Conservation (phyloP, 164 flowering plant species). For the Nelumbo lutea region DNA sequence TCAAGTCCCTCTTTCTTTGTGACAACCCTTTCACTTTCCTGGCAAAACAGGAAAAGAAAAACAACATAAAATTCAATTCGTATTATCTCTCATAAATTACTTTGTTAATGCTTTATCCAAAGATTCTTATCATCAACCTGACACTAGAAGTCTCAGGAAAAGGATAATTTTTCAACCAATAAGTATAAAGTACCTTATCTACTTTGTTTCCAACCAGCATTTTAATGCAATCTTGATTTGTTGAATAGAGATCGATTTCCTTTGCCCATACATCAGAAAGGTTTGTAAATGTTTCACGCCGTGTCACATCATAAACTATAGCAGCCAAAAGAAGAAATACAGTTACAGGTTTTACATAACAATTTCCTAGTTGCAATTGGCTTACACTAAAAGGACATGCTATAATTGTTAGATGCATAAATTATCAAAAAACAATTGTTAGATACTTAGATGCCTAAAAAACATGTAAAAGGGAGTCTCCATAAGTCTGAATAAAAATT, state of each 20-base stretch:
- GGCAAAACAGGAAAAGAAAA: slow-evolving; percentile 5
- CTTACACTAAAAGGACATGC: too few species aligned
- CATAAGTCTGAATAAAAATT: too few species aligned
- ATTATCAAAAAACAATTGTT: too few species aligned
- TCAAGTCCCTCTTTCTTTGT: slow-evolving; percentile 76
- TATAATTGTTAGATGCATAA: too few species aligned
- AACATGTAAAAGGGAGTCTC: too few species aligned
- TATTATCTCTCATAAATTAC: too few species aligned
- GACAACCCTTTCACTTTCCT: slow-evolving; percentile 81
- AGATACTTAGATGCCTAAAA: too few species aligned
- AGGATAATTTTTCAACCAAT: too few species aligned
- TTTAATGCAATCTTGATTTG: slow-evolving; percentile 87
- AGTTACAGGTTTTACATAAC: not conserved
- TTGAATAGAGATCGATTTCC: slow-evolving; percentile 74
- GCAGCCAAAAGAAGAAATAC: not conserved
- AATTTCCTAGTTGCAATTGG: not conserved
- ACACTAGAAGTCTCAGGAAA: not conserved
- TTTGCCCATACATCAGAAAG: slow-evolving; percentile 77
- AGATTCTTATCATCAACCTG: not conserved
- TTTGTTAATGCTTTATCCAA: not conserved
- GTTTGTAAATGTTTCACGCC: slow-evolving; percentile 80
- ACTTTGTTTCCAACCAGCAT: slow-evolving; percentile 92
- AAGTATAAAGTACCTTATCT: slow-evolving; percentile 49
- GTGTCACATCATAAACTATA: slow-evolving; percentile 79
- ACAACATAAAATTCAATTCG: not conserved